A percentile compares a stretch with the other conserved stretches of the same genome.
These are phyloP conservation scores for Phlegmacium glaucopus DNA, from an alignment of 768 basidiomycete species.

Conservation along the genomic window DNA sequence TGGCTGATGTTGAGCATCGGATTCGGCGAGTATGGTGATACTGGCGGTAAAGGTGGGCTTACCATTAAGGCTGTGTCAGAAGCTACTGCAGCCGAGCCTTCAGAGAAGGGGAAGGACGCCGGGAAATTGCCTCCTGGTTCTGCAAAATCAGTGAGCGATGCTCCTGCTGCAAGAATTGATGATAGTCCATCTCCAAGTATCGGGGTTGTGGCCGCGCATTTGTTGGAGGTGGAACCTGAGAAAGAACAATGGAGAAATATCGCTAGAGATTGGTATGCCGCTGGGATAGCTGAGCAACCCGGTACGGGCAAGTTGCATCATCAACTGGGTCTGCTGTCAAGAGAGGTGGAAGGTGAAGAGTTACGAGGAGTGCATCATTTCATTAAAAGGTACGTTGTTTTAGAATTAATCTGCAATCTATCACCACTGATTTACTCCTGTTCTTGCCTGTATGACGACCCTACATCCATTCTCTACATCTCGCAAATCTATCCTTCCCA, in stretches of 20 bases:
- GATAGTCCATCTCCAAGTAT: conserved; percentile 74
- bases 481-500: conserved; percentile 81
- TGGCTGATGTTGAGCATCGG: conserved; percentile 74
- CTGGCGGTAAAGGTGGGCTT: conserved; percentile 40
- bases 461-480: conserved; percentile 85
- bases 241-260: conserved; percentile 89
- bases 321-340: conserved; percentile 83
- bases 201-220: conserved; percentile 76
- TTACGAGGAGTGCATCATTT: conserved; percentile 89
- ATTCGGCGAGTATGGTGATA: conserved; percentile 55
- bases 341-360: conserved; percentile 82
- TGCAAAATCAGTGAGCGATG: conserved; percentile 44
- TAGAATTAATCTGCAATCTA: neutral
- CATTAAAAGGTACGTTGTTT: conserved; percentile 69
- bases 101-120: conserved; percentile 8
- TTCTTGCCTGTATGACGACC: conserved; percentile 89
- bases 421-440: neutral
- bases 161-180: conserved; percentile 53
- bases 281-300: conserved; percentile 83
- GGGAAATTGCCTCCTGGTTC: conserved; percentile 14
- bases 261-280: conserved; percentile 90
- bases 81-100: conserved; percentile 29
- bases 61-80: conserved; percentile 56
- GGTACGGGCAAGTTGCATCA: conserved; percentile 96
- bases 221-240: conserved; percentile 86